These are phyloP conservation scores for Pythium coloratum DNA, from an alignment of 352 stramenopile genomes.

Conservation along the genomic window DNA sequence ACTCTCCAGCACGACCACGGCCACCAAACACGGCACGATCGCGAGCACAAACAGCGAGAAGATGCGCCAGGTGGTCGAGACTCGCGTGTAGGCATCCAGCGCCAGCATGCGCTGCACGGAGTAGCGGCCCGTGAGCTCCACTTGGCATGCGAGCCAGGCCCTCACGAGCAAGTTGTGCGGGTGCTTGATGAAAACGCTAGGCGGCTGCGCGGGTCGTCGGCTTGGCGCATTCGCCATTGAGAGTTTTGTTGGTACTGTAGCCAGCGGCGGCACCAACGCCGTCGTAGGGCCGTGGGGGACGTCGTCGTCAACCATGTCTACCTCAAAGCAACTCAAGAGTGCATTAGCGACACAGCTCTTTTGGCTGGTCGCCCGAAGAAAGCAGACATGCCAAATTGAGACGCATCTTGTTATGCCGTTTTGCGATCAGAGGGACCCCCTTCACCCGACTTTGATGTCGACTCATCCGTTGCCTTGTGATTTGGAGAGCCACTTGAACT, in stretches of 20 bases:
- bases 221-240: not conserved
- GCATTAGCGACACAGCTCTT: too few relatives aligned
- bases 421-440: too few relatives aligned
- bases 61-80: not conserved
- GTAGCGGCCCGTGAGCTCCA: conserved; percentile 38
- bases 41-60: not conserved
- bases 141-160: conserved; percentile 18
- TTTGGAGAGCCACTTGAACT: not conserved
- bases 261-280: not conserved
- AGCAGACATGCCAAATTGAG: too few relatives aligned
- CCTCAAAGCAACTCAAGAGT: too few relatives aligned
- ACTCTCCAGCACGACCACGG: not conserved
- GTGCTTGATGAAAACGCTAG: not conserved
- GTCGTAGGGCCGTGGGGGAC: too few relatives aligned
- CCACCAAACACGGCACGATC: conserved; percentile 4
- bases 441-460: too few relatives aligned
- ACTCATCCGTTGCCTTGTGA: too few relatives aligned
- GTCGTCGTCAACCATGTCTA: too few relatives aligned
- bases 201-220: not conserved
- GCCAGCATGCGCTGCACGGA: conserved; percentile 30
- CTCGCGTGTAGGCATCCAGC: not conserved
- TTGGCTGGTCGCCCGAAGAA: too few relatives aligned
- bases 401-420: too few relatives aligned
- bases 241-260: not conserved
- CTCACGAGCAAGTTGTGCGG: not conserved